Percentiles rank a stretch among this genome's conserved stretches.
Evolutionary conservation across 169 alveolate genomes (phyloP).

Genomic region (Plasmodium knowlesi): DNA sequence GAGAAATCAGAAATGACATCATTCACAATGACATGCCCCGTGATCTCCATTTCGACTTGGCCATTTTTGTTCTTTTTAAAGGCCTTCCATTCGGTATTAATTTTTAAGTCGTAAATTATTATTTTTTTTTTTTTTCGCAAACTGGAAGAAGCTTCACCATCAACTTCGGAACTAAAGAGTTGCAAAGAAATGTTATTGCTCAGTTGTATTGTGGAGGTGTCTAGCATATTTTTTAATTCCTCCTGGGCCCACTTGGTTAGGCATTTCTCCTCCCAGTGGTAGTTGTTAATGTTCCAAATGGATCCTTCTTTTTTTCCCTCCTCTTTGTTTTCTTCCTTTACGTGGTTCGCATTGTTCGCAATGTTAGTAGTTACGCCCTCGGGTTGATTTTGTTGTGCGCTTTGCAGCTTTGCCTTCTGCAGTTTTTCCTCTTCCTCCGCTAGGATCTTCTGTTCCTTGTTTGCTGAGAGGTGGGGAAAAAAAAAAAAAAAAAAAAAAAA

Average conservation of each 20-base stretch:
- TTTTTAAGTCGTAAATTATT: conserved; percentile 51
- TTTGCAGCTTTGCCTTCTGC: neutral
- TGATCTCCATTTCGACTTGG: conserved; percentile 42
- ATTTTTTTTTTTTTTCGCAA: conserved; percentile 79
- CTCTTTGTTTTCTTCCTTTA: neutral
- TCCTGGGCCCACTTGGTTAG: conserved; percentile 79
- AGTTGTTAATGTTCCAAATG: conserved; percentile 80
- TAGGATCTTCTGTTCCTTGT: conserved; percentile 9
- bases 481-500: neutral
- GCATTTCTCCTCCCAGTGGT: conserved; percentile 83
- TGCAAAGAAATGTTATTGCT: conserved; percentile 46
- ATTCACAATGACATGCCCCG: conserved; percentile 35
- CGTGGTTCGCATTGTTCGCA: neutral
- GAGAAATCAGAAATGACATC: conserved; percentile 58
- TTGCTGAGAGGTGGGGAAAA: neutral
- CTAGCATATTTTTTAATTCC: conserved; percentile 58
- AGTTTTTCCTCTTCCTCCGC: conserved; percentile 27
- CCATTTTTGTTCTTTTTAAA: conserved; percentile 32
- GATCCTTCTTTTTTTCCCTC: conserved; percentile 75
- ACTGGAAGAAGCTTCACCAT: conserved; percentile 83
- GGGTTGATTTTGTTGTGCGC: neutral
- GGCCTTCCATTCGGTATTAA: conserved; percentile 67
- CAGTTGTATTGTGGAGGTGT: conserved; percentile 40
- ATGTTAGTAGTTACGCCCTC: neutral
- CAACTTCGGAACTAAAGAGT: conserved; percentile 57